A percentile compares a stretch with the other conserved stretches of the same genome.
These are phyloP conservation scores for Leccinellum albellum DNA, from an alignment of 768 basidiomycete genomes.

Conservation along the genomic window DNA sequence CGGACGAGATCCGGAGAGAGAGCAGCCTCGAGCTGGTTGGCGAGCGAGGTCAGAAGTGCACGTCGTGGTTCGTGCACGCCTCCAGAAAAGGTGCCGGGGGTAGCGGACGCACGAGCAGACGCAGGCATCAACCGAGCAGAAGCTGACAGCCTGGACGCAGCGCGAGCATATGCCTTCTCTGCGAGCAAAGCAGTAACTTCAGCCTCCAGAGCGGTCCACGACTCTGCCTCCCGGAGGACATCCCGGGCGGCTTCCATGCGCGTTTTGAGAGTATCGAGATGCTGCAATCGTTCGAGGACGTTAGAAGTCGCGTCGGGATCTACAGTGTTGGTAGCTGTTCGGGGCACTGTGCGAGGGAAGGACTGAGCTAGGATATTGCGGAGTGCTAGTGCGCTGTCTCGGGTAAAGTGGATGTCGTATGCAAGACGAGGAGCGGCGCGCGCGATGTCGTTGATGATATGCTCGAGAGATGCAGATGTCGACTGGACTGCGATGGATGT, in stretches of 20 bases:
- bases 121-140: slow-evolving; percentile 87
- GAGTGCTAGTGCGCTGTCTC: slow-evolving; percentile 80
- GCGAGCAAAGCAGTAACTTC: slow-evolving; percentile 85
- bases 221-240: slow-evolving; percentile 91
- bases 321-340: background rate
- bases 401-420: slow-evolving; percentile 97
- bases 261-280: slow-evolving; percentile 77
- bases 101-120: slow-evolving; percentile 86
- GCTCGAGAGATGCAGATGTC: slow-evolving; percentile 82
- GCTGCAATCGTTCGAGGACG: slow-evolving; percentile 72
- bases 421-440: slow-evolving; percentile 85
- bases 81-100: slow-evolving; percentile 8
- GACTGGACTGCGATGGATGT: slow-evolving; percentile 87
- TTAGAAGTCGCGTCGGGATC: slow-evolving; percentile 47
- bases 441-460: slow-evolving; percentile 88
- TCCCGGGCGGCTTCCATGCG: slow-evolving; percentile 88
- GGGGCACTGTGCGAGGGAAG: slow-evolving; percentile 27
- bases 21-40: slow-evolving; percentile 93
- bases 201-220: slow-evolving; percentile 91
- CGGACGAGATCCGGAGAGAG: slow-evolving; percentile 87
- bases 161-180: slow-evolving; percentile 79
- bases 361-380: slow-evolving; percentile 59
- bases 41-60: slow-evolving; percentile 83
- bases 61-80: slow-evolving; percentile 71
- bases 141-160: slow-evolving; percentile 88